Evolutionary conservation across 2,329 filamentous ascomycete species (phyloP), one percentile per base, ranked within the genome.

Genomic region (Xylariales sp.): DNA sequence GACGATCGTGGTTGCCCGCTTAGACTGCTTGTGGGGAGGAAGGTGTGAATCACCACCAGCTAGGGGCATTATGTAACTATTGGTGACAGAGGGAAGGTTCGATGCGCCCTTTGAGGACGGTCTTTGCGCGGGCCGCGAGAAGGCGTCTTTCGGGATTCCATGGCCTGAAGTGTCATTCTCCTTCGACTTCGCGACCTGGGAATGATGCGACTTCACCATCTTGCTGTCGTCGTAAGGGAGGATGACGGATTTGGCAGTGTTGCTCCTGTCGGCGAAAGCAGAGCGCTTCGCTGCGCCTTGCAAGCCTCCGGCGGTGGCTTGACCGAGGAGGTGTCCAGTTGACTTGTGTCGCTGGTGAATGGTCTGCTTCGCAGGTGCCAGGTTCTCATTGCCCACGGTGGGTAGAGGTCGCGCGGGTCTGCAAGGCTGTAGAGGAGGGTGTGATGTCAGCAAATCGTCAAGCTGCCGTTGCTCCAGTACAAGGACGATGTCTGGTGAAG

Each of bases 301-400:
- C 49, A 82, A 64, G 28, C 70, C 73, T 37, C 70, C 73, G 47
- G 73, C 68, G 46, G 73, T 59, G 45, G 77, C 56, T 51, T 70
- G 71, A 34, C 50, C 51, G 58, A 69, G 54, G 66, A 86, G 51
- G 74, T 76, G 64, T 65, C 84, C 63, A 62, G 80, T 82, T 7
- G 89, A 94, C 65, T 95, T 95, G 67, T 88, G 84, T 48, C 85
- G 84, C 54, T 88, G 82, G 54, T 94, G 87, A 47, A 89, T 68
- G 40, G 76, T 68, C 59, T 80, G 80, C 51, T 76, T 76, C 46
- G 70, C 64, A 40, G 69, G 61, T 40, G 72, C 67, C 37, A 70
- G 65, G 63, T 93, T 93, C 65, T 94, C 88, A 66, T 88, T 84
- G 39, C 69, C 70, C 58, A 74, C 73, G 55, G 75, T 69, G 61